These are phyloP conservation scores for Aquilaria agallochum DNA, from an alignment of 441 rosid genomes.

Conservation along the genomic window DNA sequence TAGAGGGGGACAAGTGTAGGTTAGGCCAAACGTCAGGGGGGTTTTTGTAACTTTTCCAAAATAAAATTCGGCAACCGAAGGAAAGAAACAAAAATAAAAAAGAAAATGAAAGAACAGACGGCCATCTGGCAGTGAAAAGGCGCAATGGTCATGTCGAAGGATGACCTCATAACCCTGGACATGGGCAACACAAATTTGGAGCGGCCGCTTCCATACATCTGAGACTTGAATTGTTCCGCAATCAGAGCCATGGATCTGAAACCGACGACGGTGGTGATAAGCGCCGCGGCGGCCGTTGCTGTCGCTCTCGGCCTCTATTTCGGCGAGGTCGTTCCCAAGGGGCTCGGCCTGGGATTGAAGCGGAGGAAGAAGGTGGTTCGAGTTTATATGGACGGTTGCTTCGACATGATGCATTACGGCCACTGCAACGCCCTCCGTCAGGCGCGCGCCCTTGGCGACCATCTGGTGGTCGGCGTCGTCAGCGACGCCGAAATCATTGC, in stretches of 20 bases:
- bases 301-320: constrained; percentile 27
- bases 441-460: constrained; percentile 64
- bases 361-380: constrained; percentile 46
- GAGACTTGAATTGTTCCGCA: constrained; percentile 29
- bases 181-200: too few relatives aligned
- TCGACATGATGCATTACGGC: constrained; percentile 85
- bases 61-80: too few relatives aligned
- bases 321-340: constrained; percentile 27
- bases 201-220: too few relatives aligned
- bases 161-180: too few relatives aligned
- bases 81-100: not conserved
- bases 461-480: constrained; percentile 65
- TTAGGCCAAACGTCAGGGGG: too few relatives aligned
- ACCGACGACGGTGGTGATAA: constrained; percentile 33
- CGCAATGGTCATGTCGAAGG: too few relatives aligned
- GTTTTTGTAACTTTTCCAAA: too few relatives aligned
- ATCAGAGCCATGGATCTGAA: constrained; percentile 61
- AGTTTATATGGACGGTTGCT: constrained; percentile 79
- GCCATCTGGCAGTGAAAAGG: too few relatives aligned
- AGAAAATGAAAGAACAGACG: too few relatives aligned
- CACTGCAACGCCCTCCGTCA: constrained; percentile 80
- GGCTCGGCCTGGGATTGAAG: constrained; percentile 26
- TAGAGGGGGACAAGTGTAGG: too few relatives aligned
- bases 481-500: constrained; percentile 63
- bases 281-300: constrained; percentile 44